Base-by-base conservation (phyloP, 2,329 filamentous ascomycete species). In the Aaosphaeria pasadenensis region DNA sequence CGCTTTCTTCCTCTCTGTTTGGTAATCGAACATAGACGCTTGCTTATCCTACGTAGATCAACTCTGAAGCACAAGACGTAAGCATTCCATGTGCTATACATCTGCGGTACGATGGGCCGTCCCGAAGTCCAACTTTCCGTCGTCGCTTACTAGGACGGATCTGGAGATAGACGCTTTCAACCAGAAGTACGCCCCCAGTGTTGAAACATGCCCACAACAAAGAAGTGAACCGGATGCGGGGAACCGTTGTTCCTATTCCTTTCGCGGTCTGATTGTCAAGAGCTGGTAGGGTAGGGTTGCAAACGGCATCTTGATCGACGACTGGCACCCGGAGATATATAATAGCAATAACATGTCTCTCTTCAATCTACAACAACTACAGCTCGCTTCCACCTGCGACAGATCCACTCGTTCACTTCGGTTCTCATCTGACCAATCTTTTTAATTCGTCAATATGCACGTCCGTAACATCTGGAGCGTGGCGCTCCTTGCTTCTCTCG, bases 181-280 rank as follows among this genome's bases (percentile, higher is more conserved):
- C 39, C 17, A 24, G 24, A 40, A 36, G 13, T 40, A 24, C 39
- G 39, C 39, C 39, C 4, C 39, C 24, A 11, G 39, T 9, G 24
- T 7, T 7, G 24, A 9, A 40, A 7, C 24, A 13, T 40, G 7
- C 6, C 9, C 24, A 32, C 6, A 11, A 24, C 32, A 43, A 44
- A 11, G 38, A 11, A 2, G 5, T 13, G 45, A 32, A 17, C 32
- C 17, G 13, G 13, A 45, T 29, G 7, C 33, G 28, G 32, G 17
- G 6, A 39, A 13, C 38, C 55, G 53, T 58, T 57, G 54, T 56
- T 56, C 46, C 9, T 13, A 24, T 31, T 31, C 7, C 39, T 45
- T 36, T 24, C 17, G 17, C 17, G 17, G 17, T 24, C 17, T 24
- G 17, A 24, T 24, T 24, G 17, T 24, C 17, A 24, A 24, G 17